Evolutionary conservation across 1,139 yeast species (phyloP).

Genomic region (Candida freyschussii): DNA sequence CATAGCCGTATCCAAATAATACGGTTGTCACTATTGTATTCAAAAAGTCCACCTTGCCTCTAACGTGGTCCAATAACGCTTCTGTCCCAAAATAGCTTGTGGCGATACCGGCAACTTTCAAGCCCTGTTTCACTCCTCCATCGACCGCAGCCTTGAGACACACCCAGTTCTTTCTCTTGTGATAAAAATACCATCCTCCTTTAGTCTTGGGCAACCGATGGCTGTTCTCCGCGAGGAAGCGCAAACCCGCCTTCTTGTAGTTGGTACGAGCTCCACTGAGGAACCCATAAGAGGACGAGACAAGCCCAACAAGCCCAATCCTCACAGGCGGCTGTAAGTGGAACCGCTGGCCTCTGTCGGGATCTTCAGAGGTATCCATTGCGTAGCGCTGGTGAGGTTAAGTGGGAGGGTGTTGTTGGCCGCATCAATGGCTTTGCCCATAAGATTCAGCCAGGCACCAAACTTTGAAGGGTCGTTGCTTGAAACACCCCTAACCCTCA

Average conservation of each 20-base stretch:
- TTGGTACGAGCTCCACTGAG: constrained; percentile 63
- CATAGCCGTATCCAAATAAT: constrained; percentile 48
- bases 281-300: constrained; percentile 52
- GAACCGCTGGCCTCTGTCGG: constrained; percentile 32
- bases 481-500: too few relatives aligned
- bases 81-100: constrained; percentile 57
- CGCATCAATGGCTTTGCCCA: too few relatives aligned
- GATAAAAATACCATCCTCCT: constrained; percentile 89
- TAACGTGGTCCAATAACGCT: constrained; percentile 48
- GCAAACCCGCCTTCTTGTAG: constrained; percentile 48
- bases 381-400: too few relatives aligned
- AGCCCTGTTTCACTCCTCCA: constrained; percentile 39
- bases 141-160: constrained; percentile 53
- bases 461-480: too few relatives aligned
- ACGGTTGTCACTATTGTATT: constrained; percentile 57
- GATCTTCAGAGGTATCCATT: too few relatives aligned
- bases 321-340: constrained; percentile 37
- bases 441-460: too few relatives aligned
- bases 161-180: constrained; percentile 77
- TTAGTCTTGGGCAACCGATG: constrained; percentile 74
- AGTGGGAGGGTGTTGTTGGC: too few relatives aligned
- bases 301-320: constrained; percentile 32
- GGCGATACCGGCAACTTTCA: constrained; percentile 44
- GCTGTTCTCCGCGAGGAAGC: constrained; percentile 74
- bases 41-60: constrained; percentile 56